Evolutionary conservation across 73 alveolate genomes (phyloP).

Genomic region (Paramecium tetraurelia): DNA sequence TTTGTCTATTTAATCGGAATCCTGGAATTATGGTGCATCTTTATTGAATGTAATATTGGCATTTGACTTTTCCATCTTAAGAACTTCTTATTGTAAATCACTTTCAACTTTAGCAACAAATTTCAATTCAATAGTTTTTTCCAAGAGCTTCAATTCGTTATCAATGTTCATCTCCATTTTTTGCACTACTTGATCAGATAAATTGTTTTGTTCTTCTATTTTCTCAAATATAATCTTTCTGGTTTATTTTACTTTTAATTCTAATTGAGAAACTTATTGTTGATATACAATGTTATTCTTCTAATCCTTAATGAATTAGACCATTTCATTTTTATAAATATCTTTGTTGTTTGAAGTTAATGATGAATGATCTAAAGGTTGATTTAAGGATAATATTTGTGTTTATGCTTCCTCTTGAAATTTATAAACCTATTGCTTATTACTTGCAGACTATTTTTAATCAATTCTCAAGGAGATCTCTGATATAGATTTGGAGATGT

Average conservation of each 20-base stretch:
- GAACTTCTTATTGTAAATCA: not conserved
- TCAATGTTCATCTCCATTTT: not conserved
- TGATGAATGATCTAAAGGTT: not conserved
- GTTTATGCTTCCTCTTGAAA: conserved; percentile 5
- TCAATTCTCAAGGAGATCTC: not conserved
- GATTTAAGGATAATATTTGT: not conserved
- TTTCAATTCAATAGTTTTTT: not conserved
- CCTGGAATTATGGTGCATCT: not conserved
- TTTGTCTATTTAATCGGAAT: not conserved
- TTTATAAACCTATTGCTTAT: not conserved
- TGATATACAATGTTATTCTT: not conserved
- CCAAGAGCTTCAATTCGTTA: not conserved
- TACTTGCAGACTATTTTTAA: not conserved
- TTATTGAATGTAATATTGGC: not conserved
- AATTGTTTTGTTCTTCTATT: conserved; percentile 14
- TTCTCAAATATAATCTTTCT: not conserved
- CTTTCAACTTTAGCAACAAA: conserved; percentile 1
- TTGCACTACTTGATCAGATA: not conserved
- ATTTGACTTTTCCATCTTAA: not conserved
- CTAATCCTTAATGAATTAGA: not conserved
- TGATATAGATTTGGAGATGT: not conserved
- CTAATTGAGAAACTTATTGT: not conserved
- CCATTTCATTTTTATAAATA: not conserved
- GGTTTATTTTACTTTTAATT: not conserved
- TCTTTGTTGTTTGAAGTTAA: not conserved